phyloP scores from a whole-genome alignment of 768 basidiomycete genomes.

The Ramaria sp. region DNA sequence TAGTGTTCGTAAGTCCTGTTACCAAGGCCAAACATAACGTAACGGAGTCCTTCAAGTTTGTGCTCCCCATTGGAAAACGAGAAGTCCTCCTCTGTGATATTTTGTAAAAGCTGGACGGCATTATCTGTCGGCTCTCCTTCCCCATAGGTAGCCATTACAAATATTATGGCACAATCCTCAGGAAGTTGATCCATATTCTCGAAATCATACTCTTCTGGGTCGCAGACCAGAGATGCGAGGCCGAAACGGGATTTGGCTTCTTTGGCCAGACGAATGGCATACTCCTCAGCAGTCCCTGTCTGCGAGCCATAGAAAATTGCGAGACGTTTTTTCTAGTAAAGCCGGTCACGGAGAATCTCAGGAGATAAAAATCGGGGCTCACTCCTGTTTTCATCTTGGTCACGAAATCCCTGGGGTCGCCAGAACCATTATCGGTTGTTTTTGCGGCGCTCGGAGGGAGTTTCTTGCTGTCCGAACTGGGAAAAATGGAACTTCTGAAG shows the following conservation, averaged over 20 bases:
- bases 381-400: constrained; percentile 91
- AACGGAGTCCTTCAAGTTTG: constrained; percentile 76
- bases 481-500: constrained; percentile 73
- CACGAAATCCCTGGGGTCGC: constrained; percentile 90
- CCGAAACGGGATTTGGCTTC: constrained; percentile 97
- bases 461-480: constrained; percentile 52
- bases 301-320: constrained; percentile 98
- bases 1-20: constrained; percentile 96
- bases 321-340: constrained; percentile 79
- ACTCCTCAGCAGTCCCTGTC: constrained; percentile 97
- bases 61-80: constrained; percentile 76
- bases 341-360: constrained; percentile 4
- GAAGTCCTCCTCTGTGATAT: constrained; percentile 77
- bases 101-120: constrained; percentile 89
- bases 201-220: constrained; percentile 98
- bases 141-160: constrained; percentile 97
- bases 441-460: constrained; percentile 36
- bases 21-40: constrained; percentile 89
- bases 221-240: constrained; percentile 89
- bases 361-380: constrained; percentile 24
- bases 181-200: constrained; percentile 89
- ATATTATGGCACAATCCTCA: constrained; percentile 79
- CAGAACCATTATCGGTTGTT: constrained; percentile 45
- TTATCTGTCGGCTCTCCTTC: constrained; percentile 99
- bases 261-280: constrained; percentile 94